Percentiles rank a stretch among this genome's conserved stretches.
phyloP scores from a whole-genome alignment of 1,139 yeast species.

The Magnusiomyces tetraspermus region DNA sequence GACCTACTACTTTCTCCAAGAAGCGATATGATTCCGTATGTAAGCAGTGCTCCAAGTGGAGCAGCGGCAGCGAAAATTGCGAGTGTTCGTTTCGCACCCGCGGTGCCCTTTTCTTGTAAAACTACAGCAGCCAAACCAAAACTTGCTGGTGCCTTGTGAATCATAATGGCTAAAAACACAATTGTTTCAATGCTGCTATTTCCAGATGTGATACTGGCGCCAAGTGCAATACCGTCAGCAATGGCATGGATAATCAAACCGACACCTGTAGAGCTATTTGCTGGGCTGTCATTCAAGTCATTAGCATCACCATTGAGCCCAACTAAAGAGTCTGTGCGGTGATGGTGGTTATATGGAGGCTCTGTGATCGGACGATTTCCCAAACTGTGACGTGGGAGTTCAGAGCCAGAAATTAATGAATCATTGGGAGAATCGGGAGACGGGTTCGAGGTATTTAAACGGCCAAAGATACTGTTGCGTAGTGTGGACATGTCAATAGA shows the following conservation, averaged over 20 bases:
- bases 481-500: conserved; percentile 17
- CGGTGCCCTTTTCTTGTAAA: conserved; percentile 30
- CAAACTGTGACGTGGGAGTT: not conserved
- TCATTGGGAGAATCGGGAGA: not conserved
- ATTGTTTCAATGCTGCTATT: conserved; percentile 41
- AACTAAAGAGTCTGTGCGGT: not conserved
- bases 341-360: conserved; percentile 5
- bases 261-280: conserved; percentile 36
- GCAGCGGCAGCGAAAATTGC: conserved; percentile 43
- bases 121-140: conserved; percentile 58
- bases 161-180: conserved; percentile 49
- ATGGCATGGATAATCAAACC: conserved; percentile 60
- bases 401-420: not conserved
- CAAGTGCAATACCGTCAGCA: conserved; percentile 70
- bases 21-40: conserved; percentile 36
- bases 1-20: conserved; percentile 24
- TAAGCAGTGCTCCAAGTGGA: conserved; percentile 43
- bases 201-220: conserved; percentile 46
- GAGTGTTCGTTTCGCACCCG: conserved; percentile 37
- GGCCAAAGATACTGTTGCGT: conserved; percentile 6
- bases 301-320: not conserved
- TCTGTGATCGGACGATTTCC: not conserved
- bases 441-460: not conserved
- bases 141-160: conserved; percentile 71
- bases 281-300: not conserved